Evolutionary conservation across 306 rosid species (phyloP), one percentile per base, ranked within the genome.

Genomic region (Vigna hirtella): DNA sequence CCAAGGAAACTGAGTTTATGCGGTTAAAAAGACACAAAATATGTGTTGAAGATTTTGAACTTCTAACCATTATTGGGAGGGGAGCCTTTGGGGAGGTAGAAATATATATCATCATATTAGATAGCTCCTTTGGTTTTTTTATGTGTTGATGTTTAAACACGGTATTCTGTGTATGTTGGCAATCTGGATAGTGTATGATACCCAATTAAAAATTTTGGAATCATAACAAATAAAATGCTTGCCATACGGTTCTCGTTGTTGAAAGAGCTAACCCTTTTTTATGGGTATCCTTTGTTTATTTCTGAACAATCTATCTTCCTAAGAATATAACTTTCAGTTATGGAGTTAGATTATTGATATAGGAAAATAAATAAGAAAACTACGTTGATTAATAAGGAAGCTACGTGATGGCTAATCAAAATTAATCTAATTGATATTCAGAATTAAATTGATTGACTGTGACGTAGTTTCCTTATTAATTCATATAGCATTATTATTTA

Each of bases 81-180:
- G 98, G 98, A 56, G 97, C 98, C 81, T 94, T 92, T 70, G 98
- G 92, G 78, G 98, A 94, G 97, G 98, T 94, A 85, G 82, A 80
- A 40, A 79, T 70, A 56, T 70, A 55, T 76, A 84, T 28, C 43
- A 15, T 73, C 22, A 9, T 66, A 52, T 57, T 53, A 56, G 57
- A 79, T 34, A 24, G 51, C 24, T 49, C 49, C 26, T 65, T 77
- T 20, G 22, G 22, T 20, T 47, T 1, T 40, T 40, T 20, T 53
- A 3, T 74, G 24, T 68, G 6, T 36, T 61, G 16, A 61, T 52
- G 63, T 79, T 79, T 64, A 17, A 49, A 42, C 59, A 48, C 28
- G 51, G 8, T 11, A 7, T 53, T 55, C 30, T 12, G 42, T 63
- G 64, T 65, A 11, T 6, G 49, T 28, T 69, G 67, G 67, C 42